phyloP scores from a whole-genome alignment of 2,329 filamentous ascomycete genomes.

The Botrytis cinerea region DNA sequence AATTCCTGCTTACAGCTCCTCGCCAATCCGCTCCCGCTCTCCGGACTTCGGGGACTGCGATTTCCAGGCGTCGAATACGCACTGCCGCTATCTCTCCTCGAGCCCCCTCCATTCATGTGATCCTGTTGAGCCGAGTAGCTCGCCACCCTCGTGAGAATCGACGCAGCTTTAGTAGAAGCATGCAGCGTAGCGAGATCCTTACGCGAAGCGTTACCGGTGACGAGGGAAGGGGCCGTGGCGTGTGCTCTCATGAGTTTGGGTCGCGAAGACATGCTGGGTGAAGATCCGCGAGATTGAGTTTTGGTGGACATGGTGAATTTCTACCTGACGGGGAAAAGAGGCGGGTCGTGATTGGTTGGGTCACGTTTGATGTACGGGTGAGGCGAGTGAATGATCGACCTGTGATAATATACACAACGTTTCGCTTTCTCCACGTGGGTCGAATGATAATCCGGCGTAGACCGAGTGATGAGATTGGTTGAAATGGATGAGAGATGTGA shows the following conservation, averaged over 20 bases:
- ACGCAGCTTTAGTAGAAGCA: constrained; percentile 53
- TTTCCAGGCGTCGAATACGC: constrained; percentile 24
- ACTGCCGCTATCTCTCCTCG: constrained; percentile 24
- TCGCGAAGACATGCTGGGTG: constrained; percentile 46
- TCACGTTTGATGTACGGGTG: not conserved
- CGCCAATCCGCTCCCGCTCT: constrained; percentile 34
- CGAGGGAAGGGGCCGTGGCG: constrained; percentile 60
- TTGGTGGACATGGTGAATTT: constrained; percentile 42
- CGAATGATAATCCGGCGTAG: constrained; percentile 13
- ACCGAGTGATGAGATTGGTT: constrained; percentile 11
- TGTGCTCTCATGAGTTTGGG: constrained; percentile 57
- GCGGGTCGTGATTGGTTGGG: not conserved
- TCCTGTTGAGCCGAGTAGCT: constrained; percentile 50
- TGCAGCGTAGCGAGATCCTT: constrained; percentile 53
- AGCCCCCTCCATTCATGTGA: constrained; percentile 25
- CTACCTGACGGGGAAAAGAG: not conserved
- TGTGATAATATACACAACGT: not conserved
- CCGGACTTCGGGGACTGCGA: constrained; percentile 27
- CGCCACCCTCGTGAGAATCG: constrained; percentile 57
- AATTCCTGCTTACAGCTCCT: constrained; percentile 30
- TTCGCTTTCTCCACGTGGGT: constrained; percentile 19
- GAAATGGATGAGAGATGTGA: constrained; percentile 1
- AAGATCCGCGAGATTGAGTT: constrained; percentile 44
- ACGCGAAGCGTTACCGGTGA: constrained; percentile 55
- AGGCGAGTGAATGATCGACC: constrained; percentile 14